These are phyloP conservation scores for Fraxinus dipetala DNA, from an alignment of 305 asterid species.

Conservation along the genomic window DNA sequence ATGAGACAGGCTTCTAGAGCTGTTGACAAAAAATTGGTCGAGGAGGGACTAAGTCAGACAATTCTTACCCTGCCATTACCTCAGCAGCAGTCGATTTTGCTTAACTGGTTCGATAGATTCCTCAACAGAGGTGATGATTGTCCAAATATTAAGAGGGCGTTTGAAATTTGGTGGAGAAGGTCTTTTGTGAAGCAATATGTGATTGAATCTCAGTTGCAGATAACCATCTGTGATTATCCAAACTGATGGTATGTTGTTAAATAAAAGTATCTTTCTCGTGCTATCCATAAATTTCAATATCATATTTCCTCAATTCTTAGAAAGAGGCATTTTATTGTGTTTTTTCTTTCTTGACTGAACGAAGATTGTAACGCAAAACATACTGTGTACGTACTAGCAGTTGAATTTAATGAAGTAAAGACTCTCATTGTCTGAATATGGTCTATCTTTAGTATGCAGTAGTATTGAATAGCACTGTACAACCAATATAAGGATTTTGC, in stretches of 20 bases:
- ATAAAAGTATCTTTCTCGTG: background rate
- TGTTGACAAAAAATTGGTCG: slow-evolving; percentile 64
- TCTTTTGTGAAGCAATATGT: slow-evolving; percentile 61
- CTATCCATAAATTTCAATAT: background rate
- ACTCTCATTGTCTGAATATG: background rate
- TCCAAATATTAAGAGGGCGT: slow-evolving; percentile 84
- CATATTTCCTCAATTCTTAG: background rate
- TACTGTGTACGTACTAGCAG: background rate
- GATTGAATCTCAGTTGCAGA: slow-evolving; percentile 57
- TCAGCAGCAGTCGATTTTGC: slow-evolving; percentile 66
- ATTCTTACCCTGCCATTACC: slow-evolving; percentile 70
- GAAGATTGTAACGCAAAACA: background rate
- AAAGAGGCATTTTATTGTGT: background rate
- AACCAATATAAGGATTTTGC: background rate
- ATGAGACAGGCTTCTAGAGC: slow-evolving; percentile 68
- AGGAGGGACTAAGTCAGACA: slow-evolving; percentile 77
- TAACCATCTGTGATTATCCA: slow-evolving; percentile 56
- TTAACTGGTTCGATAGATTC: slow-evolving; percentile 77
- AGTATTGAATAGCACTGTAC: background rate
- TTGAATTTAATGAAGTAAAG: background rate
- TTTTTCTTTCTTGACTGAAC: background rate
- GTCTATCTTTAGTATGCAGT: background rate
- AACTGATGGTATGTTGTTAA: slow-evolving; percentile 31
- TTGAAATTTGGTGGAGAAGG: slow-evolving; percentile 94
- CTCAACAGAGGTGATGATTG: slow-evolving; percentile 82